These are phyloP conservation scores for Cercospora sp. DNA, from an alignment of 2,329 filamentous ascomycete species.

Conservation along the genomic window DNA sequence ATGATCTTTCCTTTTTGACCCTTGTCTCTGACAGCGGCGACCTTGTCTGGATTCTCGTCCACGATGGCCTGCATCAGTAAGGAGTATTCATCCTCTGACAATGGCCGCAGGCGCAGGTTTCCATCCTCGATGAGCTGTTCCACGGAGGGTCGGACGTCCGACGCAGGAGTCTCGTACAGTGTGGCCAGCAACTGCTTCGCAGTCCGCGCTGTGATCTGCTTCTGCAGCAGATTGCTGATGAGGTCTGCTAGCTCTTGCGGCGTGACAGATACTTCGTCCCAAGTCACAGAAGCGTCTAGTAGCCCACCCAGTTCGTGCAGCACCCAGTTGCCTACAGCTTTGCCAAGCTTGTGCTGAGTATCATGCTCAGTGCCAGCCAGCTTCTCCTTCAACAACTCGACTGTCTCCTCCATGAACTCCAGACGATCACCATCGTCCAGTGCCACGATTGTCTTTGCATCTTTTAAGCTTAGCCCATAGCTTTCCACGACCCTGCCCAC, in stretches of 20 bases:
- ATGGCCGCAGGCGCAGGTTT: slow-evolving; percentile 56
- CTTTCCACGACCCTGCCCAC: slow-evolving; percentile 56
- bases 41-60: slow-evolving; percentile 57
- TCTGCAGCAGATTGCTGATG: slow-evolving; percentile 44
- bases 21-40: slow-evolving; percentile 59
- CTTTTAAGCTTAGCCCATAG: slow-evolving; percentile 76
- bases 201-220: slow-evolving; percentile 54
- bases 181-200: slow-evolving; percentile 61
- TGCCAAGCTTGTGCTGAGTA: slow-evolving; percentile 43
- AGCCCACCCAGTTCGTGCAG: slow-evolving; percentile 55
- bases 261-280: slow-evolving; percentile 46
- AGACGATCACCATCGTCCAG: slow-evolving; percentile 77
- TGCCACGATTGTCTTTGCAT: slow-evolving; percentile 76
- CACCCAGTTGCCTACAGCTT: slow-evolving; percentile 61
- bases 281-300: slow-evolving; percentile 42
- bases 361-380: slow-evolving; percentile 35
- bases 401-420: slow-evolving; percentile 75
- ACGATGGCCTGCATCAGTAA: slow-evolving; percentile 57
- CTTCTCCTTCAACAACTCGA: slow-evolving; percentile 47
- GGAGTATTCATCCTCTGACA: slow-evolving; percentile 59
- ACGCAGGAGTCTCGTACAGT: slow-evolving; percentile 46
- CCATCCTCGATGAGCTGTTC: slow-evolving; percentile 58
- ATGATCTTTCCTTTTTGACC: slow-evolving; percentile 65
- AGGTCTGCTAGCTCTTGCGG: slow-evolving; percentile 47
- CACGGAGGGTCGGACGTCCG: slow-evolving; percentile 43